Percentiles rank a stretch among this genome's conserved stretches.
Conservation (phyloP, 352 stramenopile species). For the Phytophthora pluvialis region DNA sequence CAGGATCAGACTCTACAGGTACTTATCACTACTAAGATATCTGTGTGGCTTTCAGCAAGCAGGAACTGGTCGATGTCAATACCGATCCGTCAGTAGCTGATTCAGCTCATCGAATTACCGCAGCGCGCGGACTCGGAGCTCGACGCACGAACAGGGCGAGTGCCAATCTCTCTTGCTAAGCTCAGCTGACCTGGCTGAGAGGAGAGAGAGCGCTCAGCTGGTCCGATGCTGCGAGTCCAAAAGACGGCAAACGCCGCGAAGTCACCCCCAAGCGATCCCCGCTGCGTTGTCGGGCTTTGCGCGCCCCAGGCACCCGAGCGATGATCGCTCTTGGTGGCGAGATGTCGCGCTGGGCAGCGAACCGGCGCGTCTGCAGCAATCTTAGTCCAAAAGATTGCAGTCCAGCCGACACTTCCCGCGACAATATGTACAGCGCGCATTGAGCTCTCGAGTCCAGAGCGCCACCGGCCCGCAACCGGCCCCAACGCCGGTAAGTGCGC, state of each 20-base stretch:
- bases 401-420: constrained; percentile 5
- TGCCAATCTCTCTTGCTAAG: neutral
- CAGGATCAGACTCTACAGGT: neutral
- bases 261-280: no score
- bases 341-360: neutral
- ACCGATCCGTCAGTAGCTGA: neutral
- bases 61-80: neutral
- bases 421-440: constrained; percentile 3
- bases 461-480: neutral
- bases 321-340: no score
- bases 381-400: neutral
- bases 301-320: no score
- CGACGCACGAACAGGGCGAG: no score
- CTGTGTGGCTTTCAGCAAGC: no score
- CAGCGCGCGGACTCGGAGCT: neutral
- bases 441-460: constrained; percentile 1
- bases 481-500: neutral
- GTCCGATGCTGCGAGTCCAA: no score
- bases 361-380: neutral
- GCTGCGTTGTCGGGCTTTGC: no score
- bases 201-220: no score
- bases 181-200: no score
- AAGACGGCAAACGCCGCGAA: no score
- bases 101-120: constrained; percentile 7
- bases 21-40: neutral